Percentiles rank a stretch among this genome's conserved stretches.
Conservation (phyloP, 2,329 filamentous ascomycete genomes). For the Alternaria triticimaculans region DNA sequence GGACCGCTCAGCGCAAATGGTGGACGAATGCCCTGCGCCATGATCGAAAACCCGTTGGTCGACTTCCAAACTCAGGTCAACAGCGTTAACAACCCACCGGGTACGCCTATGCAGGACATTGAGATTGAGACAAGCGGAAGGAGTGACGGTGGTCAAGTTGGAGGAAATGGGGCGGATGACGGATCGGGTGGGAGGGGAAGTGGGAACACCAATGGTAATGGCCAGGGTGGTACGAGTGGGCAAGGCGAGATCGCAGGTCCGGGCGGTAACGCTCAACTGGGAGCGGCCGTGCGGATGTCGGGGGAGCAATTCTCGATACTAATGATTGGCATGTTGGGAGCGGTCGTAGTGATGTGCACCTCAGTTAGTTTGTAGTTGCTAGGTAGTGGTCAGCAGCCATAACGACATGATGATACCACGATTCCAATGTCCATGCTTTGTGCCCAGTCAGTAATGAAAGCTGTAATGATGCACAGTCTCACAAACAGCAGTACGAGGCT, state of each 20-base stretch:
- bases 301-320: constrained; percentile 13
- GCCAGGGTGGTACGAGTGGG: constrained; percentile 5
- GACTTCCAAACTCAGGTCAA: constrained; percentile 27
- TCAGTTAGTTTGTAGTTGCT: constrained; percentile 11
- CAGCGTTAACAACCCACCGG: constrained; percentile 44
- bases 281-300: constrained; percentile 17
- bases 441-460: background rate
- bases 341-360: constrained; percentile 15
- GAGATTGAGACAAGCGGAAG: constrained; percentile 31
- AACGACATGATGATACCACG: background rate
- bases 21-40: constrained; percentile 39
- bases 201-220: background rate
- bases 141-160: constrained; percentile 38
- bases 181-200: constrained; percentile 4
- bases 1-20: constrained; percentile 45
- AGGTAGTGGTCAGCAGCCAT: background rate
- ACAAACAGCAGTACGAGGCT: background rate
- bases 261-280: constrained; percentile 4
- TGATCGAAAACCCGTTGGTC: constrained; percentile 39
- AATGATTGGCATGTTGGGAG: constrained; percentile 20
- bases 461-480: background rate
- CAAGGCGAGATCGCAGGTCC: constrained; percentile 16
- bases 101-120: constrained; percentile 40
- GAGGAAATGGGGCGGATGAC: constrained; percentile 25
- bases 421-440: background rate